Base-by-base conservation (phyloP, 2,329 filamentous ascomycete genomes). In the Colletotrichum higginsianum region DNA sequence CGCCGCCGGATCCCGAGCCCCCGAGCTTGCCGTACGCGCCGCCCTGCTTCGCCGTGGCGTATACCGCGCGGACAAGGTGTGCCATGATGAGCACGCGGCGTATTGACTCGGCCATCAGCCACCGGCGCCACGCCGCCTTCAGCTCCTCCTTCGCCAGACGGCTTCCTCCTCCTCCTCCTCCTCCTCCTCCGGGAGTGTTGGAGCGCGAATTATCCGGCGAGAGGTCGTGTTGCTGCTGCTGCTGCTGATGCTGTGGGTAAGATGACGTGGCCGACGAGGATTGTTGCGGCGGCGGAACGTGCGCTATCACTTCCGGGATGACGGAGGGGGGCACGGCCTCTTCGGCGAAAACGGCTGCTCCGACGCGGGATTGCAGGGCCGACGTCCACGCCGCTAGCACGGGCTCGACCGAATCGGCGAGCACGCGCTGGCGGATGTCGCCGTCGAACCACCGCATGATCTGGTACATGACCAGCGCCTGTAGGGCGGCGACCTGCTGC, bases 361-460 rank as follows among this genome's bases (percentile, higher is more conserved):
- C 73, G 13, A 74, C 65, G 26, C 73, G 72, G 11, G 68, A 42
- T 16, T 74, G 73, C 12, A 74, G 50, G n/a, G 73, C 64, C 1
- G 72, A 68, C 5, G 72, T 74, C 73, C 73, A 74, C n/a, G 72
- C 66, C 15, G 65, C 68, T 18, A 74, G 65, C 4, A 74, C 46
- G 26, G 73, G 72, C 55, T 74, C 73, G 26, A 66, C 69, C 16
- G 73, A 67, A 60, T 77, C 75, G 4, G 76, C 76, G 16, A 74
- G 65, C 6, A 74, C 70, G 21, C 75, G 75, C 63, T 77, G 73
- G 21, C 73, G 70, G 21, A 76, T 72, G 35, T 69, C 71, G 61
- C 76, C 76, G 55, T 74, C 74, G 71, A 75, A 77, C 65, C 76
- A 75, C 2, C 75, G 74, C 53, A 77, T 74, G 46, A 75, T 74